Percentiles rank a stretch among this genome's conserved stretches.
These are phyloP conservation scores for Colletotrichum acutatum DNA, from an alignment of 2,329 filamentous ascomycete genomes.

Conservation along the genomic window DNA sequence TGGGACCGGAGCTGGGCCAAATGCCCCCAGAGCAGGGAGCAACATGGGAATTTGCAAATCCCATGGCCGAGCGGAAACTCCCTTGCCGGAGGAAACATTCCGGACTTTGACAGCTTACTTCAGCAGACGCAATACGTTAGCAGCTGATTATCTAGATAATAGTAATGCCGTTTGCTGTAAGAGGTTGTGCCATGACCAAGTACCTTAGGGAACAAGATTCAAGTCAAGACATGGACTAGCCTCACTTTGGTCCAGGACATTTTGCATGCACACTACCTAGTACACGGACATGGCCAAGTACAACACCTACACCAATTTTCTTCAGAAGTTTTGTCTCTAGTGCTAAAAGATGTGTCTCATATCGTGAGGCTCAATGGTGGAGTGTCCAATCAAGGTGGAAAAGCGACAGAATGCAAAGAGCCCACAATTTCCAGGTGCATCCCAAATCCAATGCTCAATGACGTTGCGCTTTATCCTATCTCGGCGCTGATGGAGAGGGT, in stretches of 20 bases:
- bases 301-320: not conserved
- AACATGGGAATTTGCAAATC: constrained; percentile 26
- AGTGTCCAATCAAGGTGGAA: not conserved
- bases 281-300: not conserved
- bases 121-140: no score
- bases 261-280: not conserved
- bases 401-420: not conserved
- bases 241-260: no score
- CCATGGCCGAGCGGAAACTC: constrained; percentile 5
- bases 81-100: not conserved
- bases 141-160: not conserved
- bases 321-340: not conserved
- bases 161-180: not conserved
- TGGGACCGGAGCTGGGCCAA: constrained; percentile 6
- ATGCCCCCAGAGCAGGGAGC: constrained; percentile 4
- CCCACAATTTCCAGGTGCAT: constrained; percentile 4
- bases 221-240: not conserved
- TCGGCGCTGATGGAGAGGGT: constrained; percentile 7
- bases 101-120: not conserved
- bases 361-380: not conserved
- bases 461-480: constrained; percentile 24
- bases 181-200: no score
- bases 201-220: no score
- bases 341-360: not conserved
- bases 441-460: constrained; percentile 16